These are phyloP conservation scores for Liriodendron chinense DNA, from an alignment of 164 flowering plant genomes.

Conservation along the genomic window DNA sequence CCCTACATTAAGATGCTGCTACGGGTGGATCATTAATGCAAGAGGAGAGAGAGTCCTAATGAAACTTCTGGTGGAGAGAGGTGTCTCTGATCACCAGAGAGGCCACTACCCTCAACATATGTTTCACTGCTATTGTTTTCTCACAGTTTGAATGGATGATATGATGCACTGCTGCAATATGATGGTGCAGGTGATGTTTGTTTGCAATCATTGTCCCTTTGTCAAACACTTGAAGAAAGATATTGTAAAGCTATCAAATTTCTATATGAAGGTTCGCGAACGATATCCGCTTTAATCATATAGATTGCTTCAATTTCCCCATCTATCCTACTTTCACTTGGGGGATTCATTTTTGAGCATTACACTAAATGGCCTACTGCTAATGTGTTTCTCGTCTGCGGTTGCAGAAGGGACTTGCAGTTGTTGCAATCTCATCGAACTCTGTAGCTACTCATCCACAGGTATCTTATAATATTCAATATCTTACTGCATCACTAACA, in stretches of 20 bases:
- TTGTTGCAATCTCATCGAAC: conserved; percentile 90
- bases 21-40: too few species aligned
- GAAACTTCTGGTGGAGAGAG: too few species aligned
- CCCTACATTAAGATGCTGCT: too few species aligned
- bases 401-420: conserved; percentile 88
- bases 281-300: background rate
- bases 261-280: conserved; percentile 62
- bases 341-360: background rate
- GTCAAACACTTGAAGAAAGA: conserved; percentile 78
- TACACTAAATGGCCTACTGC: background rate
- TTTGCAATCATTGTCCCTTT: conserved; percentile 96
- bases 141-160: background rate
- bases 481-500: too few species aligned
- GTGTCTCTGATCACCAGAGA: too few species aligned
- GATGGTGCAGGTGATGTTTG: conserved; percentile 77
- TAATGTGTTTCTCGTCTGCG: conserved; percentile 7
- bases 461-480: conserved; percentile 34
- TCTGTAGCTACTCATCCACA: conserved; percentile 77
- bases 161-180: background rate
- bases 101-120: too few species aligned
- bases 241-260: conserved; percentile 74
- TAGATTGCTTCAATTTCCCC: background rate
- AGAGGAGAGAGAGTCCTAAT: too few species aligned
- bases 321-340: background rate
- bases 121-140: background rate